Conservation (phyloP, 371 early-diverging fungal species). For the Catenaria anguillulae region DNA sequence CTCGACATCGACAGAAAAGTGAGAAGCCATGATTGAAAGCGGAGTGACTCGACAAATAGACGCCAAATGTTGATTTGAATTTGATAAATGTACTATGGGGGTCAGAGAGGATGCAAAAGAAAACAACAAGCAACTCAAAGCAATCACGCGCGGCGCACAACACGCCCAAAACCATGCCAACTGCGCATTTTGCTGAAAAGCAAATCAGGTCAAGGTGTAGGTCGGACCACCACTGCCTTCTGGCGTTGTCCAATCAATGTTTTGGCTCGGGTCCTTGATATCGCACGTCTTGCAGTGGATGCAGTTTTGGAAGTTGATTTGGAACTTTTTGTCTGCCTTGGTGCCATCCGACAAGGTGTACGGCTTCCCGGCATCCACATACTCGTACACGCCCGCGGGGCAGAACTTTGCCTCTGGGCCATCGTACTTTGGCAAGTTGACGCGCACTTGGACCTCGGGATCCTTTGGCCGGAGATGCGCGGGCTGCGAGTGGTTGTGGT, state of each 20-base stretch:
- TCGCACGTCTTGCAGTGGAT: constrained; percentile 99
- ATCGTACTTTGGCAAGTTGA: constrained; percentile 69
- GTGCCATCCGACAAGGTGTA: constrained; percentile 26
- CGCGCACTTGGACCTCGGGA: constrained; percentile 53
- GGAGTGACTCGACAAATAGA: too few species aligned
- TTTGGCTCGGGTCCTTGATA: constrained; percentile 96
- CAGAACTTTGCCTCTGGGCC: constrained; percentile 96
- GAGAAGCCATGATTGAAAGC: too few species aligned
- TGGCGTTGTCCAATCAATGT: constrained; percentile 98
- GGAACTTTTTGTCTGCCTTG: constrained; percentile 69
- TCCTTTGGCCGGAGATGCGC: constrained; percentile 72
- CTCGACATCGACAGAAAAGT: too few species aligned
- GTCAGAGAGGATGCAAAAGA: too few species aligned
- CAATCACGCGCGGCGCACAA: too few species aligned
- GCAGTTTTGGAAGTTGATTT: constrained; percentile 96
- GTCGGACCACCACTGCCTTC: constrained; percentile 91
- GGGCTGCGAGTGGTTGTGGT: constrained; percentile 92
- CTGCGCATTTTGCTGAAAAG: too few species aligned
- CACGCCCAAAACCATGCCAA: too few species aligned
- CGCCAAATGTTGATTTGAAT: too few species aligned
- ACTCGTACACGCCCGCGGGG: constrained; percentile 97
- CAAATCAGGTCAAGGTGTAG: constrained; percentile 45
- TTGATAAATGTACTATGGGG: too few species aligned
- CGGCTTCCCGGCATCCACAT: constrained; percentile 70
- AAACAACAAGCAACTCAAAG: too few species aligned